These are phyloP conservation scores for Lavandula angustifolia DNA, from an alignment of 257 asterid species.

Conservation along the genomic window DNA sequence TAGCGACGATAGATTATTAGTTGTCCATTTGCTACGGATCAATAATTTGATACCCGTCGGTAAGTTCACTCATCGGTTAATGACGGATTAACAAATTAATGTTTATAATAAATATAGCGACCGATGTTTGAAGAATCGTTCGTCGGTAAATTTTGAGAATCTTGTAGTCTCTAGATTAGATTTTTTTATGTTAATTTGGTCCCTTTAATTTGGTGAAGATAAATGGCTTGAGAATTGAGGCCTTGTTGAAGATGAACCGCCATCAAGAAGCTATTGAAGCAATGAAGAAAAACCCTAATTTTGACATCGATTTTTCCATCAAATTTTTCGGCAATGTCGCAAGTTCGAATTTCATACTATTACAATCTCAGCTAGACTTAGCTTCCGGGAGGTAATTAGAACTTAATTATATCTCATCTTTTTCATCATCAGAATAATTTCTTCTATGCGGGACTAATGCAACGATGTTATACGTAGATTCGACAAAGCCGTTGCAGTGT, in stretches of 20 bases:
- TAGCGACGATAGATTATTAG: too few relatives aligned
- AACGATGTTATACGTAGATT: conserved; percentile 41
- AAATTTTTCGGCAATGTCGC: conserved; percentile 72
- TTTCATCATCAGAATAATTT: neutral
- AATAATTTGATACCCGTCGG: too few relatives aligned
- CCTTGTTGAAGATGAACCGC: conserved; percentile 61
- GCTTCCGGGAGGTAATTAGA: conserved; percentile 69
- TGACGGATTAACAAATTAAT: too few relatives aligned
- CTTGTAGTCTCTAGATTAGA: too few relatives aligned
- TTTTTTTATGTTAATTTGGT: neutral
- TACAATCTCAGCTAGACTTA: conserved; percentile 68
- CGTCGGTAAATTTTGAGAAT: too few relatives aligned
- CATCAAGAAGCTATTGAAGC: conserved; percentile 77
- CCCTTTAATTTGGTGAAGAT: conserved; percentile 41
- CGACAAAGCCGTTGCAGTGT: conserved; percentile 61
- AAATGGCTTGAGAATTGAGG: conserved; percentile 77
- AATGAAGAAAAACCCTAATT: conserved; percentile 53
- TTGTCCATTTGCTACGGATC: too few relatives aligned
- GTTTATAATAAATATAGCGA: too few relatives aligned
- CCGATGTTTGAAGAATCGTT: too few relatives aligned
- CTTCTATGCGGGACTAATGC: neutral
- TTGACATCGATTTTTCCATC: conserved; percentile 57
- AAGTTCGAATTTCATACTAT: conserved; percentile 45
- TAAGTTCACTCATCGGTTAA: too few relatives aligned
- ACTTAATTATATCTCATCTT: neutral